These are phyloP conservation scores for Ministeria vibrans DNA, from an alignment of 78 protist genomes.

Conservation along the genomic window DNA sequence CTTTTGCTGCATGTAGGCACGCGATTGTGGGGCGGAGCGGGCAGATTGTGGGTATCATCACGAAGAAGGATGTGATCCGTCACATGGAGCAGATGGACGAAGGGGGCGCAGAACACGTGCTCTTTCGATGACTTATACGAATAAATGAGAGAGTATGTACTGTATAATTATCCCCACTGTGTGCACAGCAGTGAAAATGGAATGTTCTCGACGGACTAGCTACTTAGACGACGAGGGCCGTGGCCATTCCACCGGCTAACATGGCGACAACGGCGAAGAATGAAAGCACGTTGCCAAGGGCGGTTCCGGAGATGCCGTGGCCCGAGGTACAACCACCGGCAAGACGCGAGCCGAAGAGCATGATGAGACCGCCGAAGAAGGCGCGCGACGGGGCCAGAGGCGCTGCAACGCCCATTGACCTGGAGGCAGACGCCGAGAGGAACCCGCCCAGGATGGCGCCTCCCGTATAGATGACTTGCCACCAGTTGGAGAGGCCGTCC, in stretches of 20 bases:
- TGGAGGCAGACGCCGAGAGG: not conserved
- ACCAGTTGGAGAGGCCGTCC: slow-evolving; percentile 3
- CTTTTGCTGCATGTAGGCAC: not conserved
- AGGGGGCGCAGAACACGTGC: too few species aligned
- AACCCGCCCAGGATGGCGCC: slow-evolving; percentile 14
- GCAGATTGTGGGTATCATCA: slow-evolving; percentile 19
- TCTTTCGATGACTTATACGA: too few species aligned
- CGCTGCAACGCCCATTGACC: not conserved
- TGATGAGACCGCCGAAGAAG: slow-evolving; percentile 32
- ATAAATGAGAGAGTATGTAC: too few species aligned
- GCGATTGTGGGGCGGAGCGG: not conserved
- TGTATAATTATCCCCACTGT: too few species aligned
- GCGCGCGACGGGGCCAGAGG: not conserved
- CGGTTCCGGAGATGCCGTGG: slow-evolving; percentile 23
- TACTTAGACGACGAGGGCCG: too few species aligned
- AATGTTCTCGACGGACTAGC: too few species aligned
- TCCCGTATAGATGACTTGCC: slow-evolving; percentile 4
- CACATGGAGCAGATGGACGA: not conserved
- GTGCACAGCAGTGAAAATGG: too few species aligned
- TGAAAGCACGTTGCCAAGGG: too few species aligned
- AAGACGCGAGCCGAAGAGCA: slow-evolving; percentile 34
- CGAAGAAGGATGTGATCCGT: slow-evolving; percentile 22
- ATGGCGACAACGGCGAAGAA: too few species aligned
- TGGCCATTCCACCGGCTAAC: too few species aligned
- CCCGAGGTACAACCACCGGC: slow-evolving; percentile 53